Evolutionary conservation across 73 alveolate genomes (phyloP).

Genomic region (Effrenium voratum): DNA sequence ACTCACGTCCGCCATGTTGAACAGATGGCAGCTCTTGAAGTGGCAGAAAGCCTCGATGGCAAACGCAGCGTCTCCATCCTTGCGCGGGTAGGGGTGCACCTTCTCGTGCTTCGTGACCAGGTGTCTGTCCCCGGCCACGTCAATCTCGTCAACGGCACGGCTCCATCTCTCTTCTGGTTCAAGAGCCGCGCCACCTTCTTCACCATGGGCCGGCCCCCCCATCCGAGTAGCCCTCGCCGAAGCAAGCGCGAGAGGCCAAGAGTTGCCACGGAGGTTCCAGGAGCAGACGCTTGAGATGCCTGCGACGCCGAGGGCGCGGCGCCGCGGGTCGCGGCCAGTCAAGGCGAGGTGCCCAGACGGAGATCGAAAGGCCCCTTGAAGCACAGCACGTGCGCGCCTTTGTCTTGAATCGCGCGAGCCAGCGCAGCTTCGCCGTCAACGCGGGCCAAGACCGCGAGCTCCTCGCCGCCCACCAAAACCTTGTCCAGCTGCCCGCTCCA

Average conservation of each 20-base stretch:
- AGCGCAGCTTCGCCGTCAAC: neutral
- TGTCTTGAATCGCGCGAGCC: neutral
- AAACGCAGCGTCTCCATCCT: neutral
- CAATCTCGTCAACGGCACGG: neutral
- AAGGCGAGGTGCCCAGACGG: neutral
- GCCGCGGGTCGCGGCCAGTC: neutral
- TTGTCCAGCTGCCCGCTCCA: neutral
- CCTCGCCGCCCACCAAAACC: neutral
- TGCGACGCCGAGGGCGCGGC: neutral
- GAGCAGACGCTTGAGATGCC: neutral
- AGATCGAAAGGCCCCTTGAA: neutral
- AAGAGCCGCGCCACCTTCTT: neutral
- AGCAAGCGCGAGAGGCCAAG: neutral
- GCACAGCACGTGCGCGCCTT: neutral
- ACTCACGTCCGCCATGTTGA: neutral
- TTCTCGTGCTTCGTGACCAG: neutral
- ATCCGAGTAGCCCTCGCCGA: neutral
- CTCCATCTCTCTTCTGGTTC: neutral
- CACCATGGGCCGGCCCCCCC: neutral
- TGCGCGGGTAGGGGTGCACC: neutral
- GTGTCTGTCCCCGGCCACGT: neutral
- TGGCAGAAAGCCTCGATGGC: neutral
- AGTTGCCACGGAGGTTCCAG: neutral
- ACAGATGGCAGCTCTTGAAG: neutral
- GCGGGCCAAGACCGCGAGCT: neutral